These are phyloP conservation scores for Artemisia annua DNA, from an alignment of 129 eudicot species.

Conservation along the genomic window DNA sequence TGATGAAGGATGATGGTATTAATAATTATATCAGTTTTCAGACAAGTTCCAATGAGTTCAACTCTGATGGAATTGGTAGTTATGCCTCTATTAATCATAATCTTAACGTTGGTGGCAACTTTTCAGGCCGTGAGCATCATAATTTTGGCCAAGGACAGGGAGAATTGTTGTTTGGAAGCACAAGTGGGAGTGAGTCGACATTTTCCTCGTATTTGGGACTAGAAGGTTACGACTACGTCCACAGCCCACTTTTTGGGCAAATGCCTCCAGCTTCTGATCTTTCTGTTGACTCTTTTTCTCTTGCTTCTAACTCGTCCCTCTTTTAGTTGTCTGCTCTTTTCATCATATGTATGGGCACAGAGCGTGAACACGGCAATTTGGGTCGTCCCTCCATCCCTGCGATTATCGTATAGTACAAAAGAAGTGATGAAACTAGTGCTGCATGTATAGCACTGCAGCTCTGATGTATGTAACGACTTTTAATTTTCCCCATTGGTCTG, in stretches of 20 bases:
- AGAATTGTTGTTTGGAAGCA: slow-evolving; percentile 12
- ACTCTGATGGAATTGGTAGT: slow-evolving; percentile 5
- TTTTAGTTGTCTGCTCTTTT: not conserved
- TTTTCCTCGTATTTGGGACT: slow-evolving; percentile 36
- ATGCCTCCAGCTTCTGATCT: slow-evolving; percentile 43
- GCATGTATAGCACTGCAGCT: not conserved
- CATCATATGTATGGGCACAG: slow-evolving; percentile 6
- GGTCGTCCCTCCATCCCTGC: slow-evolving; percentile 26
- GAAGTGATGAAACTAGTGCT: slow-evolving; percentile 9
- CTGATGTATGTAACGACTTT: not conserved
- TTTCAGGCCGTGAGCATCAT: slow-evolving; percentile 8
- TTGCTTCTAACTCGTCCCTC: slow-evolving; percentile 21
- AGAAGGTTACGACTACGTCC: slow-evolving; percentile 36
- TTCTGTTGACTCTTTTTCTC: slow-evolving; percentile 25
- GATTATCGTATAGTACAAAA: not conserved
- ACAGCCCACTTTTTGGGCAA: slow-evolving; percentile 52
- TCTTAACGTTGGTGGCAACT: not conserved
- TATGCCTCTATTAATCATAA: not conserved
- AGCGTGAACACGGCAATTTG: slow-evolving; percentile 19
- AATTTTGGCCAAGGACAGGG: slow-evolving; percentile 8
- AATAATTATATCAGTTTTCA: not conserved
- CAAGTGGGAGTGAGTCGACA: not conserved
- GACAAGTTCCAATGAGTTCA: slow-evolving; percentile 8
- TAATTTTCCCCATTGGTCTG: slow-evolving; percentile 1
- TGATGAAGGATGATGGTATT: not conserved